Evolutionary conservation across 495 filamentous ascomycete genomes (phyloP), one percentile per base, ranked within the genome.

Genomic region (Lichina pygmaea): DNA sequence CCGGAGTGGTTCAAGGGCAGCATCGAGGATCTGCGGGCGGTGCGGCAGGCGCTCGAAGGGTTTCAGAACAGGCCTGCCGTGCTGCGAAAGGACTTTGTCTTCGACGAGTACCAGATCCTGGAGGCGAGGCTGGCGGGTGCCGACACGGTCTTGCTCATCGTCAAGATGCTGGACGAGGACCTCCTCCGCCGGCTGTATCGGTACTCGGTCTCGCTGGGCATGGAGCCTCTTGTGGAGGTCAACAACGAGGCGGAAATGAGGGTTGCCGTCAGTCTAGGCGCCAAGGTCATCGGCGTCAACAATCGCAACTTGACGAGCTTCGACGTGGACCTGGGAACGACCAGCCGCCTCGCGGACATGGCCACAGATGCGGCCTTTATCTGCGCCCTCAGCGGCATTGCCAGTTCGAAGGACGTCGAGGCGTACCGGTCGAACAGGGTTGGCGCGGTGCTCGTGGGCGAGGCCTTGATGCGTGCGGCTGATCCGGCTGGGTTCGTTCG

Each of bases 1-100:
- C 89, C 89, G 0, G 78, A 94, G 52, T 99, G 85, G 85, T 99
- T 99, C 64, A 95, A 94, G 60, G 89, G 89, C 32, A 86, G 78
- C 51, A 82, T 95, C 44, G 89, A 99, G 45, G 89, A 99, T 56
- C 64, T 99, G 34, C 76, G 83, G 41, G 72, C 77, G 45, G 89
- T 93, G 31, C 75, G 89, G 10, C 81, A 85, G 57, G 82, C 79
- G 40, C 64, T 99, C 12, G 75, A 84, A 50, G 81, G 79, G 9
- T 81, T 95, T 71, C 75, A 80, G 0, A 89, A 94, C 57, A 71
- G 89, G 37, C 89, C 89, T 5, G 89, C 86, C 8, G 67, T 99
- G 6, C 65, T 99, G 15, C 72, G 91, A 7, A 99, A 99, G 56
- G 89, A 99, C 44, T 99, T 99, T 53, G 74, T 99, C 39, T 95